Evolutionary conservation across 495 filamentous ascomycete genomes (phyloP), one percentile per base, ranked within the genome.

Genomic region (Aspergillus sparsus): DNA sequence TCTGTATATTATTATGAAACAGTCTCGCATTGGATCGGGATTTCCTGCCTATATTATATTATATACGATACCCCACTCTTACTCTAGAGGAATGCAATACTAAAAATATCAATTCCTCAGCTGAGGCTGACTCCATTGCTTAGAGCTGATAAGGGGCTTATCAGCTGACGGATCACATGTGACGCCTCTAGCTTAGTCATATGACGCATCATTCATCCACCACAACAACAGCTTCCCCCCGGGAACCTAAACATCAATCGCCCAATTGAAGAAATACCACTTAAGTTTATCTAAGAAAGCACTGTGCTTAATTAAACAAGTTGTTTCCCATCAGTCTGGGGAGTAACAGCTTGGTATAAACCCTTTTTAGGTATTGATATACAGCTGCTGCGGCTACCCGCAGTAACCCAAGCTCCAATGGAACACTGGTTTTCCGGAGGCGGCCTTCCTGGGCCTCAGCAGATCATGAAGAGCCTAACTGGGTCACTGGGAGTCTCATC

Each of bases 371-470:
- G 21, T 27, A 27, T 27, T 27, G 21, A 3, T 27, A n/a, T 27
- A 27, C 3, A 27, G 21, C 21, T 27, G 21, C 21, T 27, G 21
- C 21, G 21, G 21, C 21, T 27, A 27, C 21, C 21, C 21, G 21
- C 21, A 27, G 21, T 27, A 27, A 27, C 21, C 21, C 21, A 27
- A 47, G 27, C 49, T 11, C 15, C 42, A 27, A 60, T 60, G 53
- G 50, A 47, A 33, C 56, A 52, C 42, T 15, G 31, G 32, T 41
- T 66, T 51, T 57, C 71, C 45, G 62, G 68, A 61, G 65, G 58
- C 18, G 65, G 57, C 18, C 51, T 77, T 50, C 77, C 76, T 16
- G 75, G 74, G 21, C 75, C 77, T 39, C 76, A 78, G 63, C 68
- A 71, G 65, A 69, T 79, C 56, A 68, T 80, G 49, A 72, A 76